Conservation (phyloP, 2,329 filamentous ascomycete genomes). For the Colletotrichum coccodes region DNA sequence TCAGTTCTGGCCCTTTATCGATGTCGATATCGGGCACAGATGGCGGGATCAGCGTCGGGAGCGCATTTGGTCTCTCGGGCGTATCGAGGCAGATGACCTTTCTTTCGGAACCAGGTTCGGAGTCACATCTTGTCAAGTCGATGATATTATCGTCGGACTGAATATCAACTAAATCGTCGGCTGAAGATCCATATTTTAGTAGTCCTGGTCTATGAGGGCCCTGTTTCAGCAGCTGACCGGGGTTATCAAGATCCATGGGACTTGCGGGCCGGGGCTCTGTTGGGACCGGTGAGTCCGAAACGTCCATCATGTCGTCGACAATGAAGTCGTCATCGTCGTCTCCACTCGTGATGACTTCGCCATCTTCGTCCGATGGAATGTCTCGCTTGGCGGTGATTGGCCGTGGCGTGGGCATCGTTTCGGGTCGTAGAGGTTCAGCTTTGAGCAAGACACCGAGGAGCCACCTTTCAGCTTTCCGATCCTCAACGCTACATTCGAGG, state of each 20-base stretch:
- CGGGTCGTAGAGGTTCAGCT: slow-evolving; percentile 51
- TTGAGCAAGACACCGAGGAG: slow-evolving; percentile 56
- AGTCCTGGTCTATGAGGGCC: neutral
- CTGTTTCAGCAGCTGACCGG: neutral
- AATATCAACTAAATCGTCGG: neutral
- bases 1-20: neutral
- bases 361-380: slow-evolving; percentile 47
- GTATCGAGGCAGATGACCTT: slow-evolving; percentile 26
- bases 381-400: slow-evolving; percentile 37
- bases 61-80: neutral
- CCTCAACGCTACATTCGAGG: slow-evolving; percentile 73
- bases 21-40: neutral
- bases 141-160: slow-evolving; percentile 6
- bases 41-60: neutral
- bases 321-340: slow-evolving; percentile 62
- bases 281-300: neutral
- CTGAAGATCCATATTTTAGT: neutral
- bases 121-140: slow-evolving; percentile 27
- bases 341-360: slow-evolving; percentile 62
- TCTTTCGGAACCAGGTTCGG: neutral
- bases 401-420: slow-evolving; percentile 38
- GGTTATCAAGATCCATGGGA: slow-evolving; percentile 22
- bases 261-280: neutral
- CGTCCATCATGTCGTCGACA: slow-evolving; percentile 43
- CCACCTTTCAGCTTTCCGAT: slow-evolving; percentile 66